Evolutionary conservation across 768 basidiomycete species (phyloP).

Genomic region (Ramaria sp.): DNA sequence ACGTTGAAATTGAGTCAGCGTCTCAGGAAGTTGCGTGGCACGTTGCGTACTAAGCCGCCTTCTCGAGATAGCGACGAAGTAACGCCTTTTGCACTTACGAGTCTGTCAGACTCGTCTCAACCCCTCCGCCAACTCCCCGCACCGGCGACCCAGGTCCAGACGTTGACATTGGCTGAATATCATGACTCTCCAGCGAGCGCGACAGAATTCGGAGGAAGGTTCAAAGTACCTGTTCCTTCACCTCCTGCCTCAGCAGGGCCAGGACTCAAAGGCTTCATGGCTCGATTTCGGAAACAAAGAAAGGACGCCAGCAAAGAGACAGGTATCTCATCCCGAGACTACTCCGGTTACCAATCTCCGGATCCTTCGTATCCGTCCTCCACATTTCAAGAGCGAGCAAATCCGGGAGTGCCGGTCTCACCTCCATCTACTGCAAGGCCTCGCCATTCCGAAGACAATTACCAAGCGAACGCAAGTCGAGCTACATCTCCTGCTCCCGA

Average conservation of each 20-base stretch:
- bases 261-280: slow-evolving; percentile 72
- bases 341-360: slow-evolving; percentile 20
- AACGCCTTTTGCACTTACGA: slow-evolving; percentile 27
- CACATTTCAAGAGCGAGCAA: not conserved
- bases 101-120: not conserved
- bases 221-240: slow-evolving; percentile 40
- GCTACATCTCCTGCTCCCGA: slow-evolving; percentile 24
- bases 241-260: slow-evolving; percentile 68
- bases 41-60: slow-evolving; percentile 46
- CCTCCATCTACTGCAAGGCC: slow-evolving; percentile 14
- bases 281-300: slow-evolving; percentile 47
- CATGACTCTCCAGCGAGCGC: slow-evolving; percentile 31
- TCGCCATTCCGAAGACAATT: slow-evolving; percentile 21
- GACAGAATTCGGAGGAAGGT: slow-evolving; percentile 36
- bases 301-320: slow-evolving; percentile 13
- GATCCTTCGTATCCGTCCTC: slow-evolving; percentile 23
- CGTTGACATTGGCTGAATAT: slow-evolving; percentile 15
- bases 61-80: slow-evolving; percentile 40
- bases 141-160: not conserved
- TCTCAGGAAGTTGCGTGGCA: slow-evolving; percentile 62
- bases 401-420: not conserved
- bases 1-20: slow-evolving; percentile 56
- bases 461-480: slow-evolving; percentile 19
- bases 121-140: not conserved
- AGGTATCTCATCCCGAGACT: slow-evolving; percentile 20